These are phyloP conservation scores for Solanum chacoense DNA, from an alignment of 305 asterid genomes.

Conservation along the genomic window DNA sequence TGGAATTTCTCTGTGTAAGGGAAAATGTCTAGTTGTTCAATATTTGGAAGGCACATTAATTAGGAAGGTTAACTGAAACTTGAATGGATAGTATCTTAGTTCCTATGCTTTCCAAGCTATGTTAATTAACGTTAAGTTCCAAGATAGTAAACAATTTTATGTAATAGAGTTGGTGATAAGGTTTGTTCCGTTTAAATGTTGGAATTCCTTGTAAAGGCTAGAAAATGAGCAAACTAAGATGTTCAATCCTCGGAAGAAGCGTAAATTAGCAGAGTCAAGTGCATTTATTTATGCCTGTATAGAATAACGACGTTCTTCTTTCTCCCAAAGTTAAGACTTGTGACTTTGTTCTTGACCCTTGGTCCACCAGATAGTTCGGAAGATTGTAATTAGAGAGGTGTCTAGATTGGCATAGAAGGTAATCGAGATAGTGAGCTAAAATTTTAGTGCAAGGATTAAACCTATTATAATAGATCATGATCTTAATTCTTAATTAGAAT, in stretches of 20 bases:
- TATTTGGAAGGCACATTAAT: background rate
- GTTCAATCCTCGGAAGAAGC: background rate
- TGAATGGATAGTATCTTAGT: background rate
- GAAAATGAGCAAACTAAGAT: background rate
- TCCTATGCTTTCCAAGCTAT: background rate
- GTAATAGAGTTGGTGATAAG: background rate
- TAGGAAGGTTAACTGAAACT: background rate
- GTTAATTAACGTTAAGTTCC: background rate
- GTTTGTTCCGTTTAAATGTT: background rate
- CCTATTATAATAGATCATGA: background rate
- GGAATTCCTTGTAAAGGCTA: background rate
- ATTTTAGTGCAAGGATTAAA: background rate
- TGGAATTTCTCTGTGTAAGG: background rate
- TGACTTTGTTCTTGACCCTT: background rate
- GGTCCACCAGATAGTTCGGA: background rate
- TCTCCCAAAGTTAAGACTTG: background rate
- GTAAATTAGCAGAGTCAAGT: background rate
- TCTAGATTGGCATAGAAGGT: background rate
- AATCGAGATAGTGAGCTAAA: background rate
- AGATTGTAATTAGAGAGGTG: background rate
- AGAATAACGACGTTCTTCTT: background rate
- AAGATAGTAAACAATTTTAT: background rate
- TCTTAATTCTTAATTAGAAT: background rate
- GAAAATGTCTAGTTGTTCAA: background rate
- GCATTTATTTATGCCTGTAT: background rate